phyloP scores from a whole-genome alignment of 805 yeast genomes.

The Hanseniaspora valbyensis region DNA sequence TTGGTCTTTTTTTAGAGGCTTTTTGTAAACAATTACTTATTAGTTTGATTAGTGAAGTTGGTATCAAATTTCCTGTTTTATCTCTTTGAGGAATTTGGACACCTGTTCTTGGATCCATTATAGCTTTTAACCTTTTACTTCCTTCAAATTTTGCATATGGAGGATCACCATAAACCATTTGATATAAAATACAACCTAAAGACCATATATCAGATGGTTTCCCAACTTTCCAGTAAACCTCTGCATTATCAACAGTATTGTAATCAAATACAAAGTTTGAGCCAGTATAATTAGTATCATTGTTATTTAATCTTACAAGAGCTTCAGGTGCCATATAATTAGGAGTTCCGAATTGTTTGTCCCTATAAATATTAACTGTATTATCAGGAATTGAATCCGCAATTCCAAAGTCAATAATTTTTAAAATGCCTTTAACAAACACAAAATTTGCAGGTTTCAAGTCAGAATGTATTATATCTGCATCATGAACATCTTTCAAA shows the following conservation, averaged over 20 bases:
- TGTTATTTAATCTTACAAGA: conserved; percentile 34
- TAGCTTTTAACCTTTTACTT: conserved; percentile 67
- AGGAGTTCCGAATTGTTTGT: conserved; percentile 88
- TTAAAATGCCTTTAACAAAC: conserved; percentile 70
- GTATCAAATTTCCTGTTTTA: conserved; percentile 51
- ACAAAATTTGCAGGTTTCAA: conserved; percentile 63
- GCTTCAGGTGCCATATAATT: conserved; percentile 98
- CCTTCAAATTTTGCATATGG: conserved; percentile 78
- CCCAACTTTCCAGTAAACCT: conserved; percentile 60
- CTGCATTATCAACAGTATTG: conserved; percentile 23
- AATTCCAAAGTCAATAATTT: conserved; percentile 89
- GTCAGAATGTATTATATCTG: conserved; percentile 78
- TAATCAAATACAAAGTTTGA: conserved; percentile 11
- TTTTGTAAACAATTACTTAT: conserved; percentile 62
- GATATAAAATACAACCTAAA: conserved; percentile 90
- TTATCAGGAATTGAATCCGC: conserved; percentile 92
- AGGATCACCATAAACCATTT: conserved; percentile 86
- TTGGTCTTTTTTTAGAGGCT: conserved; percentile 57
- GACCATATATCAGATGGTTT: conserved; percentile 97
- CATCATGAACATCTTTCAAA: conserved; percentile 75
- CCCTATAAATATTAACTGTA: conserved; percentile 80
- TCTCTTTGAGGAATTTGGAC: conserved; percentile 57
- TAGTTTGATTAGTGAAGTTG: conserved; percentile 55
- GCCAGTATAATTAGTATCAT: conserved; percentile 19
- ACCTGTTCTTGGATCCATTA: conserved; percentile 70